phyloP scores from a whole-genome alignment of 1,284 basidiomycete genomes.

The Trichosporon faecale region DNA sequence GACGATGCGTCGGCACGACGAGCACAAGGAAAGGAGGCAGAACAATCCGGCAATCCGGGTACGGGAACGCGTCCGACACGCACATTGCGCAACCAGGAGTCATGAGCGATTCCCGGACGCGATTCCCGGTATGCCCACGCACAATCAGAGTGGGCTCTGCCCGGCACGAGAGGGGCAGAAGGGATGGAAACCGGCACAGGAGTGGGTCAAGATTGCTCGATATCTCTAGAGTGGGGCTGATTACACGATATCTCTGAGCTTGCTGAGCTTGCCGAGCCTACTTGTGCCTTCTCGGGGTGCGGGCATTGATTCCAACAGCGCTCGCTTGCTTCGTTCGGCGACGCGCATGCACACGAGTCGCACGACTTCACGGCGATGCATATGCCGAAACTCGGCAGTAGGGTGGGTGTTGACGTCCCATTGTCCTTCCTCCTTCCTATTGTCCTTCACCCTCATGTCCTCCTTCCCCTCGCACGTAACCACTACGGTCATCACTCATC shows the following conservation, averaged over 20 bases:
- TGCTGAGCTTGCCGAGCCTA: too few relatives aligned
- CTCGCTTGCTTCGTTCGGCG: not conserved
- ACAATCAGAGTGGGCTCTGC: not conserved
- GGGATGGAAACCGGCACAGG: not conserved
- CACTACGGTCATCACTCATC: not conserved
- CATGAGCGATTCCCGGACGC: not conserved
- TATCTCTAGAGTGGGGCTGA: conserved; percentile 2
- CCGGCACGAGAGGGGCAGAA: not conserved
- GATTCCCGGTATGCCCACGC: not conserved
- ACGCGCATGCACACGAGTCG: not conserved
- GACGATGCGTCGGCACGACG: too few relatives aligned
- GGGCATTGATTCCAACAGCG: not conserved
- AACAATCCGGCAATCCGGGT: not conserved
- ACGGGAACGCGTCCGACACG: not conserved
- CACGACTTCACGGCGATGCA: not conserved
- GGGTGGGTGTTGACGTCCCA: not conserved
- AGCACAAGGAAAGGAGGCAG: not conserved
- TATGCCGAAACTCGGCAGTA: not conserved
- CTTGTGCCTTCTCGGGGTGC: not conserved
- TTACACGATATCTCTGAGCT: not conserved
- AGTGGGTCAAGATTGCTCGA: not conserved
- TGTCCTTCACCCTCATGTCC: not conserved
- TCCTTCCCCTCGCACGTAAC: not conserved
- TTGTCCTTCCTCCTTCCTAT: not conserved
- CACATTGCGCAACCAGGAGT: not conserved